Evolutionary conservation across 2,329 filamentous ascomycete genomes (phyloP).

Genomic region (Seiridium cupressi): DNA sequence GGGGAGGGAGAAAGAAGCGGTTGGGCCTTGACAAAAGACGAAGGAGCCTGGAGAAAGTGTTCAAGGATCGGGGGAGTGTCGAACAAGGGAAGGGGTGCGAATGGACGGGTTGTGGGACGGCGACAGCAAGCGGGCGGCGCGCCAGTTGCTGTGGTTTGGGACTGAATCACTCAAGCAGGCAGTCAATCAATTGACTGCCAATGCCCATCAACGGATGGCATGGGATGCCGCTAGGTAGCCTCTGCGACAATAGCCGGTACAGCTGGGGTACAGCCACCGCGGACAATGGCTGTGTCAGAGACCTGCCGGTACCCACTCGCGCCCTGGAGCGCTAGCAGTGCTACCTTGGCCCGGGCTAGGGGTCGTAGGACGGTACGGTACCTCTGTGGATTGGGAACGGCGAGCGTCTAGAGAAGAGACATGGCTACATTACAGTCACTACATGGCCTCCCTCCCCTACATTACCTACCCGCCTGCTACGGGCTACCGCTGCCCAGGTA

Average conservation of each 20-base stretch:
- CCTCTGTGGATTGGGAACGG: neutral
- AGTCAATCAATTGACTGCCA: constrained; percentile 5
- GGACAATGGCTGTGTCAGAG: constrained; percentile 21
- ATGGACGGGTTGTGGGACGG: neutral
- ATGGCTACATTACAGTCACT: neutral
- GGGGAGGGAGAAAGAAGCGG: constrained; percentile 16
- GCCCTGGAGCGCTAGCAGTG: constrained; percentile 15
- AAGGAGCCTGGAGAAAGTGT: constrained; percentile 12
- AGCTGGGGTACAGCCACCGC: constrained; percentile 22
- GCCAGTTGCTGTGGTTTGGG: constrained; percentile 12
- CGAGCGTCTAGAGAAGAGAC: neutral
- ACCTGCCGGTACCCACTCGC: constrained; percentile 19
- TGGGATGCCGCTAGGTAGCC: constrained; percentile 4
- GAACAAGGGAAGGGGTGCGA: constrained; percentile 1
- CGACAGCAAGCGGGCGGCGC: neutral
- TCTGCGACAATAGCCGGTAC: constrained; percentile 16
- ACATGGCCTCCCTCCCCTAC: neutral
- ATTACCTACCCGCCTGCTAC: no score
- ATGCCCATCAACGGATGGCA: neutral
- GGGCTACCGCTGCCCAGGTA: no score
- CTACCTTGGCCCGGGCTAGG: neutral
- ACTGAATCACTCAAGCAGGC: neutral
- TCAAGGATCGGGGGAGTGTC: constrained; percentile 1
- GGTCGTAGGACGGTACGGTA: neutral
- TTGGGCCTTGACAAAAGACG: constrained; percentile 16